These are phyloP conservation scores for Protostelium mycophagum DNA, from an alignment of 78 protist genomes.

Conservation along the genomic window DNA sequence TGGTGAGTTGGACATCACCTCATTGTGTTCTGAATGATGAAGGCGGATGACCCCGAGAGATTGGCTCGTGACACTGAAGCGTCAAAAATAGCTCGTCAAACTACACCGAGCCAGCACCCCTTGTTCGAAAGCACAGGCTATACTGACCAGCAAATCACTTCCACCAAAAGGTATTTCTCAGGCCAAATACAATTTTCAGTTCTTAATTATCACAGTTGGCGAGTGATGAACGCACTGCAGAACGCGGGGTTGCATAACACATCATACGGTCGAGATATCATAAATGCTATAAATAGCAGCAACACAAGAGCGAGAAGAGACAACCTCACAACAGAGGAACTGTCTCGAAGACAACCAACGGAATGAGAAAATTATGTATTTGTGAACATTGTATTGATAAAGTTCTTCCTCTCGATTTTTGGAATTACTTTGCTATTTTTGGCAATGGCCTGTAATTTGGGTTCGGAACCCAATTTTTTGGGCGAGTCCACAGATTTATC, in stretches of 20 bases:
- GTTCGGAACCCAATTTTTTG: too few relatives aligned
- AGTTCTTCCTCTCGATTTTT: too few relatives aligned
- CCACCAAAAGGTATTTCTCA: not conserved
- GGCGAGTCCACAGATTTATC: too few relatives aligned
- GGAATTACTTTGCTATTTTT: too few relatives aligned
- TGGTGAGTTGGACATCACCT: not conserved
- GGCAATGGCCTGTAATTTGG: too few relatives aligned
- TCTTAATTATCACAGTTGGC: not conserved
- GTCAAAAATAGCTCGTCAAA: not conserved
- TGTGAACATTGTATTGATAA: too few relatives aligned
- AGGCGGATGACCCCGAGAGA: not conserved
- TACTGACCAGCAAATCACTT: not conserved
- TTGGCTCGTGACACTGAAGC: not conserved
- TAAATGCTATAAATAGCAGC: not conserved
- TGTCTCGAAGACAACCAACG: too few relatives aligned
- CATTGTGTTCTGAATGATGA: too few relatives aligned
- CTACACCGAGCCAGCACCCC: not conserved
- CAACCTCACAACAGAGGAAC: not conserved
- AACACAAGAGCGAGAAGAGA: not conserved
- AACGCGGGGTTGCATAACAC: not conserved
- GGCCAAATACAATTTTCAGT: not conserved
- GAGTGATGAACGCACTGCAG: not conserved
- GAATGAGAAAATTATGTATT: too few relatives aligned
- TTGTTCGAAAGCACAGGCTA: not conserved
- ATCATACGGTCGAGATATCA: not conserved